Percentiles rank a stretch among this genome's conserved stretches.
Evolutionary conservation across 2,329 filamentous ascomycete genomes (phyloP).

Genomic region (Colletotrichum spaethianum): DNA sequence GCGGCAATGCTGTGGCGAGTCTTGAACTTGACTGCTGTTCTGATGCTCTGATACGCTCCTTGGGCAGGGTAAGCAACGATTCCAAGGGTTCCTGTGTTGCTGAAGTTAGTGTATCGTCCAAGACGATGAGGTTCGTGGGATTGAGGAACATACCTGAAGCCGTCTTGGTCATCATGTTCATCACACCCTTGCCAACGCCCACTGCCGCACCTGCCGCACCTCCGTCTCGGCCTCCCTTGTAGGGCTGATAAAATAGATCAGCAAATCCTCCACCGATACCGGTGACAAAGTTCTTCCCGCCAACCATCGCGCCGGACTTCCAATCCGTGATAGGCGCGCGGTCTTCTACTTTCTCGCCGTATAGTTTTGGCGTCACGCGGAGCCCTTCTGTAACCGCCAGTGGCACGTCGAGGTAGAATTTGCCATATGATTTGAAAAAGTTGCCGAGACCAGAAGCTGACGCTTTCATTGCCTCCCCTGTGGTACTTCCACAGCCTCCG

Average conservation of each 20-base stretch:
- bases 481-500: slow-evolving; percentile 9
- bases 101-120: background rate
- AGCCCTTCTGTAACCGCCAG: slow-evolving; percentile 66
- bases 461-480: slow-evolving; percentile 26
- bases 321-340: slow-evolving; percentile 60
- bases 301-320: slow-evolving; percentile 58
- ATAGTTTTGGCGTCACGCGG: slow-evolving; percentile 66
- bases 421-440: slow-evolving; percentile 54
- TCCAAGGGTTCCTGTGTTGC: slow-evolving; percentile 39
- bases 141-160: slow-evolving; percentile 36
- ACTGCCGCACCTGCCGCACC: slow-evolving; percentile 57
- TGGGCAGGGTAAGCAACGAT: slow-evolving; percentile 44
- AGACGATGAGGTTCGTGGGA: background rate
- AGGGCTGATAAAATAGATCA: slow-evolving; percentile 59
- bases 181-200: slow-evolving; percentile 60
- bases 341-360: slow-evolving; percentile 55
- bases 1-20: slow-evolving; percentile 23
- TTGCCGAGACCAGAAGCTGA: slow-evolving; percentile 49
- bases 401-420: slow-evolving; percentile 61
- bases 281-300: slow-evolving; percentile 59
- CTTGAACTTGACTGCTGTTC: slow-evolving; percentile 37
- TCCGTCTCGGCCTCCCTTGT: slow-evolving; percentile 55
- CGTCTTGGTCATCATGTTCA: slow-evolving; percentile 43
- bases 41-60: slow-evolving; percentile 42
- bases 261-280: slow-evolving; percentile 60